phyloP scores from a whole-genome alignment of 73 alveolate genomes.

The Paramecium caudatum region DNA sequence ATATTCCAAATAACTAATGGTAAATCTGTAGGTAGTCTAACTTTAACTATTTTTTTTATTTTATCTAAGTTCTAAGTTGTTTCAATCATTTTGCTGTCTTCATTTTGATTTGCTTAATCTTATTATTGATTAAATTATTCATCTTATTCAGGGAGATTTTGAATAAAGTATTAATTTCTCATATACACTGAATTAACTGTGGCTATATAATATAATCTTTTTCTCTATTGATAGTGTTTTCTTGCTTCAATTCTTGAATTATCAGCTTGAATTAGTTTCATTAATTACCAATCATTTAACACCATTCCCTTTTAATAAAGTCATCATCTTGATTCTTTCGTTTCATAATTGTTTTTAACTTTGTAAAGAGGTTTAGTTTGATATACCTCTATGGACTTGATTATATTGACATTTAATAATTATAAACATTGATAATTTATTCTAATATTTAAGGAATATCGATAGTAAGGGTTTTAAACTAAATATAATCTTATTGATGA shows the following conservation, averaged over 20 bases:
- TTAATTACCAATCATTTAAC: conserved; percentile 42
- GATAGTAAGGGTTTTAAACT: no score
- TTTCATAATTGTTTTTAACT: background rate
- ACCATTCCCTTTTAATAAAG: background rate
- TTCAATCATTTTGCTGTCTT: background rate
- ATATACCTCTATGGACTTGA: background rate
- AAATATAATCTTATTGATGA: no score
- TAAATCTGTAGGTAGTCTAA: conserved; percentile 2
- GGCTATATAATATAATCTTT: background rate
- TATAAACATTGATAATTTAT: no score
- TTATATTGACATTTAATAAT: no score
- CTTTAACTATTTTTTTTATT: background rate
- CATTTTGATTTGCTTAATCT: background rate
- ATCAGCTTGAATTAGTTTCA: conserved; percentile 35
- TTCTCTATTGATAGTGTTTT: conserved; percentile 12
- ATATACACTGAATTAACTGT: conserved; percentile 8
- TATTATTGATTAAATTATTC: background rate
- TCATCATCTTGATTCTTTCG: background rate
- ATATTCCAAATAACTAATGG: conserved; percentile 7
- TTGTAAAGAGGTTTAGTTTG: background rate
- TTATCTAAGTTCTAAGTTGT: background rate
- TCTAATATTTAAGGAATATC: no score
- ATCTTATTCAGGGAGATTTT: conserved; percentile 2
- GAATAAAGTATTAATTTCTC: conserved; percentile 3
- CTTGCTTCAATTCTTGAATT: conserved; percentile 45